These are phyloP conservation scores for Gastrolobium bilobum DNA, from an alignment of 306 rosid species.

Conservation along the genomic window DNA sequence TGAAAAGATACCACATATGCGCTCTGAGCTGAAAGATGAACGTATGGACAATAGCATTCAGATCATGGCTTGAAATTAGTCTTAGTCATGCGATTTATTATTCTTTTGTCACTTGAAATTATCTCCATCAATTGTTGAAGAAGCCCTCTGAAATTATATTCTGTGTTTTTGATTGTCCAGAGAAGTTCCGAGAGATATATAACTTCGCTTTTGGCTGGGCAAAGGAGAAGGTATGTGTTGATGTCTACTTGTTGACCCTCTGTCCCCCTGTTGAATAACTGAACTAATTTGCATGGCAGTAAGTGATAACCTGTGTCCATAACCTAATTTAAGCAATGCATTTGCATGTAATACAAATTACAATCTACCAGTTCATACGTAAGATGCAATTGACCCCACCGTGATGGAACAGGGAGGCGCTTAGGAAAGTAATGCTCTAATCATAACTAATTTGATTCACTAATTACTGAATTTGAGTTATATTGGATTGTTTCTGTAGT, in stretches of 20 bases:
- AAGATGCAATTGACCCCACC: background rate
- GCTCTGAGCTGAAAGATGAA: slow-evolving; percentile 95
- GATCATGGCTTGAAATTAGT: slow-evolving; percentile 17
- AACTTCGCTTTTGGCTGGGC: slow-evolving; percentile 99
- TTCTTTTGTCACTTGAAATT: slow-evolving; percentile 25
- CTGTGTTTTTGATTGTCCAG: slow-evolving; percentile 62
- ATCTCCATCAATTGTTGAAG: slow-evolving; percentile 35
- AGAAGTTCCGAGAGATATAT: slow-evolving; percentile 94
- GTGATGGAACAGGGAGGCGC: background rate
- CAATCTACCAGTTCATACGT: slow-evolving; percentile 20
- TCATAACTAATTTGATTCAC: slow-evolving; percentile 12
- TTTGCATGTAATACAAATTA: background rate
- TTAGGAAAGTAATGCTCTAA: background rate
- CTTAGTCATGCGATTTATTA: slow-evolving; percentile 34
- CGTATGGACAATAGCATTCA: slow-evolving; percentile 63
- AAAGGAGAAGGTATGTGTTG: slow-evolving; percentile 85
- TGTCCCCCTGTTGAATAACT: slow-evolving; percentile 12
- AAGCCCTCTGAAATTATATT: slow-evolving; percentile 49
- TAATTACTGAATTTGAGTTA: slow-evolving; percentile 1
- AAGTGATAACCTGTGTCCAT: slow-evolving; percentile 9
- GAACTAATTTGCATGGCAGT: slow-evolving; percentile 9
- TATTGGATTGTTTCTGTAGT: background rate
- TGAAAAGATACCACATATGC: slow-evolving; percentile 91
- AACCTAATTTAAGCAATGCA: slow-evolving; percentile 22
- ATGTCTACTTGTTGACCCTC: slow-evolving; percentile 22